Evolutionary conservation across 768 basidiomycete species (phyloP), one percentile per base, ranked within the genome.

Genomic region (Psilocybe tampanensis): DNA sequence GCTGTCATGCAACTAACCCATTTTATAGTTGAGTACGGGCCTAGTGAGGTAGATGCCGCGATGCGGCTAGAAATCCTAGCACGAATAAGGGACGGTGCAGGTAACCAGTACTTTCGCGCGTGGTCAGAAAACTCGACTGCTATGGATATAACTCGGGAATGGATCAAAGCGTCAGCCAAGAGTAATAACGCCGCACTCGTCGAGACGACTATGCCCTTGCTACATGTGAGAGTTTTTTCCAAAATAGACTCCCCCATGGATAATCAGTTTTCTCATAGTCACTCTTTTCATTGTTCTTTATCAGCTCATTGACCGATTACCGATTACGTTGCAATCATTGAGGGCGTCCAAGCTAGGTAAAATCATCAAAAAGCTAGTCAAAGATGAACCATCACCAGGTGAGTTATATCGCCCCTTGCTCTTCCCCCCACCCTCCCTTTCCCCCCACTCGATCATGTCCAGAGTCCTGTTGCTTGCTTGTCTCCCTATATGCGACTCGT

Each of bases 281-380:
- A 41, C 21, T 55, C 55, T 48, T 41, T 18, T 22, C n/a, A n/a
- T 26, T 47, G 24, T 48, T 45, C 59, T 29, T 54, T 44, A 52
- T 36, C 67, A 92, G 92, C 87, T 94, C 62, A 86, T 93, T 66
- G 92, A 94, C 72, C 87, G 92, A 52, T 74, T 94, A 52, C 92
- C 92, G 5, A 75, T 94, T 68, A 85, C 85, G 8, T 68, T 92
- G 17, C 86, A 89, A 32, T 78, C 82, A 2, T 77, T 94, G 56
- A 84, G 82, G 66, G 70, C 81, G 8, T 88, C 89, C 15, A 92
- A 90, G 69, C 76, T 94, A 19, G 92, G 92, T 63, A 93, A 90
- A 73, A 76, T 93, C 44, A 81, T 94, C 47, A 82, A 88, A 63
- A 88, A 86, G 68, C 73, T 94, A 42, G 83, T 83, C 52, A 92